These are phyloP conservation scores for Fusarium penzigii DNA, from an alignment of 2,329 filamentous ascomycete species.

Conservation along the genomic window DNA sequence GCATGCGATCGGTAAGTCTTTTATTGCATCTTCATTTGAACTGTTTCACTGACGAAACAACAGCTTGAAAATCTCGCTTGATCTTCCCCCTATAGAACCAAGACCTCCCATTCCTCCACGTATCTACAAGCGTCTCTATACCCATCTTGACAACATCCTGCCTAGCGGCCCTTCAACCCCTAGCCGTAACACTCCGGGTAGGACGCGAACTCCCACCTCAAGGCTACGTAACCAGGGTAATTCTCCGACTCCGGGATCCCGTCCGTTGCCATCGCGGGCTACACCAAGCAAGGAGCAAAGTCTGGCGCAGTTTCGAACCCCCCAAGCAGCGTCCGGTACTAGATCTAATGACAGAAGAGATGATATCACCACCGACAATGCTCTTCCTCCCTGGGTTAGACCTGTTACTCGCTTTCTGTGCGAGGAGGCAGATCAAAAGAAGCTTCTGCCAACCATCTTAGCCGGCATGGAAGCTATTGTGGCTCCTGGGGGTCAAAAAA, in stretches of 20 bases:
- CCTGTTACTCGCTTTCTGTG: conserved; percentile 66
- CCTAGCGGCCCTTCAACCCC: conserved; percentile 41
- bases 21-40: neutral
- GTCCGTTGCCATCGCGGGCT: conserved; percentile 40
- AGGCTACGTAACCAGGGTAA: conserved; percentile 30
- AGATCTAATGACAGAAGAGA: conserved; percentile 42
- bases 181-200: conserved; percentile 27
- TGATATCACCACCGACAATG: conserved; percentile 30
- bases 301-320: conserved; percentile 45
- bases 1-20: conserved; percentile 75
- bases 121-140: conserved; percentile 82
- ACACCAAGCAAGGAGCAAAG: conserved; percentile 50
- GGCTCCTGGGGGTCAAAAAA: conserved; percentile 43
- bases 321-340: conserved; percentile 31
- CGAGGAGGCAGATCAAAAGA: conserved; percentile 58
- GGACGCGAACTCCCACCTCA: conserved; percentile 36
- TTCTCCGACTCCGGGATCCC: conserved; percentile 29
- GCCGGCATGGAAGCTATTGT: conserved; percentile 67
- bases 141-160: conserved; percentile 75
- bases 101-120: conserved; percentile 76
- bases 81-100: conserved; percentile 75
- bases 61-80: conserved; percentile 73
- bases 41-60: neutral
- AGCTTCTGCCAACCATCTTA: conserved; percentile 70
- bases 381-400: conserved; percentile 68